phyloP scores from a whole-genome alignment of 768 basidiomycete species.

The Boletellus emodensis region DNA sequence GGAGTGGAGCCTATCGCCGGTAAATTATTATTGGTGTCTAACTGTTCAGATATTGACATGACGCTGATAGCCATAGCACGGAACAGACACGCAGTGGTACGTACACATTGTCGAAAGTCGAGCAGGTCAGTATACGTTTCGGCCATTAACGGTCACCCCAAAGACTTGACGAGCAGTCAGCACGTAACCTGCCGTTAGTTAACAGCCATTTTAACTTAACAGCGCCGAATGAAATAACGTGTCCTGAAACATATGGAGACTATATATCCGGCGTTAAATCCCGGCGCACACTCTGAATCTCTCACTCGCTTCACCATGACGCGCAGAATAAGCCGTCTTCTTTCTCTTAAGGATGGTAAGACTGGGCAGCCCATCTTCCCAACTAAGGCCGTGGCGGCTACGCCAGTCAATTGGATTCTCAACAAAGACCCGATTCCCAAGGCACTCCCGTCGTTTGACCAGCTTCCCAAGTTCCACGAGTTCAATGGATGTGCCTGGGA shows the following conservation, averaged over 20 bases:
- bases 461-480: conserved; percentile 40
- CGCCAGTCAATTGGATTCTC: not conserved
- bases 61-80: no score
- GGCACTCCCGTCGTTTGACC: conserved; percentile 44
- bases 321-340: conserved; percentile 10
- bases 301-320: not conserved
- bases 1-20: no score
- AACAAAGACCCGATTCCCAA: conserved; percentile 9
- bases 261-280: conserved; percentile 2
- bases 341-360: conserved; percentile 6
- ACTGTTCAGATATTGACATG: no score
- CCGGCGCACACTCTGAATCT: not conserved
- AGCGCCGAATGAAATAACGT: no score
- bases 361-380: not conserved
- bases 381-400: not conserved
- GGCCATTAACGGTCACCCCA: no score
- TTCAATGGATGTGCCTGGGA: conserved; percentile 63
- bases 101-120: no score
- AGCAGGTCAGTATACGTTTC: no score
- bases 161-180: no score
- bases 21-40: no score
- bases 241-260: not conserved
- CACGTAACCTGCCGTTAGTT: no score
- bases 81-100: no score
- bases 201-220: no score